A percentile compares a stretch with the other conserved stretches of the same genome.
Conservation (phyloP, 495 filamentous ascomycete genomes). For the Neurospora sp. region DNA sequence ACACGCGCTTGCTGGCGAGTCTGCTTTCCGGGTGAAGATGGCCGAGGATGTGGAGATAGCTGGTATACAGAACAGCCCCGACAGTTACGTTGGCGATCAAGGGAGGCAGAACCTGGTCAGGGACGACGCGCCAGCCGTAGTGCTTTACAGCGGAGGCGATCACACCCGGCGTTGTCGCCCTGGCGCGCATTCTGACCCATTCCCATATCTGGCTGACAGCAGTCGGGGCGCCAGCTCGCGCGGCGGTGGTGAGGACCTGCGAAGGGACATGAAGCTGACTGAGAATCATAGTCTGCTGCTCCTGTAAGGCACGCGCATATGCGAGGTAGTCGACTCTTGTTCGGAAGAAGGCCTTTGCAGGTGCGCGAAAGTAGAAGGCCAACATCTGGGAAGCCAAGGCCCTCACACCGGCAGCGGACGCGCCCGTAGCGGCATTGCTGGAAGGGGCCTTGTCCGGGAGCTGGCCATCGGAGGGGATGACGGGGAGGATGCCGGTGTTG, state of each 20-base stretch:
- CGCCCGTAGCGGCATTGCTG: conserved; percentile 62
- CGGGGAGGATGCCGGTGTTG: conserved; percentile 27
- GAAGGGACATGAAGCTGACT: background rate
- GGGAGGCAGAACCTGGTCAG: conserved; percentile 79
- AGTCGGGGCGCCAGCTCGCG: conserved; percentile 7
- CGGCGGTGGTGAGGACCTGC: background rate
- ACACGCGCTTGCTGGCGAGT: conserved; percentile 55
- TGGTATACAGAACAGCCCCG: conserved; percentile 78
- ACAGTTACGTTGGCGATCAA: conserved; percentile 77
- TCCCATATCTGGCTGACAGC: conserved; percentile 3
- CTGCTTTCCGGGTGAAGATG: conserved; percentile 62
- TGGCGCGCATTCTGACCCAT: conserved; percentile 49
- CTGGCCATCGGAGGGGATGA: conserved; percentile 21
- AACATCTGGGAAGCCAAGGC: conserved; percentile 69
- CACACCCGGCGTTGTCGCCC: conserved; percentile 67
- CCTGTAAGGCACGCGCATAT: conserved; percentile 35
- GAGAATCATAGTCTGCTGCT: conserved; percentile 15
- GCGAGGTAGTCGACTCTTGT: conserved; percentile 71
- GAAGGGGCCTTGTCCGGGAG: conserved; percentile 35
- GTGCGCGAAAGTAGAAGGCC: conserved; percentile 82
- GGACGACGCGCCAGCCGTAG: conserved; percentile 79
- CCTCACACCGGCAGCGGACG: conserved; percentile 68
- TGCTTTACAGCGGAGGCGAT: conserved; percentile 67
- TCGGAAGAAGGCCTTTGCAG: conserved; percentile 81
- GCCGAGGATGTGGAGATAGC: conserved; percentile 72